phyloP scores from a whole-genome alignment of 768 basidiomycete genomes.

The Suillus clintonianus region DNA sequence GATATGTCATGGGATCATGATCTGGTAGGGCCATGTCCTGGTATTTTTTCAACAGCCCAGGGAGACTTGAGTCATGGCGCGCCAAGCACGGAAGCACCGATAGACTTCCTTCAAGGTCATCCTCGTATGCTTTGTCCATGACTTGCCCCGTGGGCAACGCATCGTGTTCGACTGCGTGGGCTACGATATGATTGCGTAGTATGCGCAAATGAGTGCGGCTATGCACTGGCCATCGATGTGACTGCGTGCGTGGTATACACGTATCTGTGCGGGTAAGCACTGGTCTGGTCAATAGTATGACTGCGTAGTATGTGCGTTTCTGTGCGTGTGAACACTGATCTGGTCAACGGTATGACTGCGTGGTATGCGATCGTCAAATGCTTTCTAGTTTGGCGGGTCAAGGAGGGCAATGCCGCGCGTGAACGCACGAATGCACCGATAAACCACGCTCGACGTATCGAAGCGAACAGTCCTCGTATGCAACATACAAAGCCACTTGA shows the following conservation, averaged over 20 bases:
- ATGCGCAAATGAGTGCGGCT: not conserved
- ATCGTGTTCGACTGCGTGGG: not conserved
- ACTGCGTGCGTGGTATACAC: not conserved
- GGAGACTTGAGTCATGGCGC: constrained; percentile 8
- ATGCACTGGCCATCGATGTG: not conserved
- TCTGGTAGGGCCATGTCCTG: not conserved
- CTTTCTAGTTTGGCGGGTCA: not conserved
- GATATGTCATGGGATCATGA: not conserved
- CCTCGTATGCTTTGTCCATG: constrained; percentile 8
- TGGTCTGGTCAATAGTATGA: not conserved
- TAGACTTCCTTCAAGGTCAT: not conserved
- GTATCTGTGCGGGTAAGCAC: not conserved
- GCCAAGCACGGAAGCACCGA: constrained; percentile 14
- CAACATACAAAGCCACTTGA: constrained; percentile 8
- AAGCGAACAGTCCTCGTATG: constrained; percentile 5
- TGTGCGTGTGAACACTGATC: not conserved
- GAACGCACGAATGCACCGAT: constrained; percentile 9
- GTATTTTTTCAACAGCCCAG: not conserved
- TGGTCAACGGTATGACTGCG: not conserved
- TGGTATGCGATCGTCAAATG: not conserved
- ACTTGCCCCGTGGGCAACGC: constrained; percentile 3
- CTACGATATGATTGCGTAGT: not conserved
- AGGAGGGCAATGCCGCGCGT: constrained; percentile 8
- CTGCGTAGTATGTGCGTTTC: not conserved
- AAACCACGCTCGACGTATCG: constrained; percentile 1